These are phyloP conservation scores for Phytopythium boreale DNA, from an alignment of 352 stramenopile species.

Conservation along the genomic window DNA sequence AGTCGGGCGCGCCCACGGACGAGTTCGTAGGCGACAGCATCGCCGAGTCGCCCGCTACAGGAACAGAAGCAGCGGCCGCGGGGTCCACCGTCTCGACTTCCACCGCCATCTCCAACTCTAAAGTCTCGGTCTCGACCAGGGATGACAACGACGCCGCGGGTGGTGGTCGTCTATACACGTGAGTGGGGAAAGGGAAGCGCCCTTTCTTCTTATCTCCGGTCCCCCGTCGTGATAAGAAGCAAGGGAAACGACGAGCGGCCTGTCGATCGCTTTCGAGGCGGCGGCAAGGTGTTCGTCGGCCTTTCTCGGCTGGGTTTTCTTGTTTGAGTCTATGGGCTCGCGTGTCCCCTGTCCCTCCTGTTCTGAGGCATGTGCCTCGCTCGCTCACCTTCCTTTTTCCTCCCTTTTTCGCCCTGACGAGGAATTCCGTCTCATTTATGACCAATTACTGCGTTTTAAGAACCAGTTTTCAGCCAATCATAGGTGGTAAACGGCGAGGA, in stretches of 20 bases:
- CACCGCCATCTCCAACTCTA: conserved; percentile 31
- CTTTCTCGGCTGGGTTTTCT: not conserved
- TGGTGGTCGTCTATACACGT: too few species aligned
- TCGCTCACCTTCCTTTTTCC: not conserved
- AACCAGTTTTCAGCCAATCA: not conserved
- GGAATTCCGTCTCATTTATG: not conserved
- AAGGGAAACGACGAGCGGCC: too few species aligned
- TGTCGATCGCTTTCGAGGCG: too few species aligned
- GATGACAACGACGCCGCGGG: too few species aligned
- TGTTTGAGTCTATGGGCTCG: not conserved
- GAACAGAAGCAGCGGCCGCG: not conserved
- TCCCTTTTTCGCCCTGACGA: not conserved
- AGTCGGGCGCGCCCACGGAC: conserved; percentile 24
- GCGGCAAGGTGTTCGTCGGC: not conserved
- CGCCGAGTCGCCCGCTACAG: conserved; percentile 26
- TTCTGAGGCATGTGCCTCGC: not conserved
- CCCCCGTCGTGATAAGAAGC: not conserved
- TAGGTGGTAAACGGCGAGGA: too few species aligned
- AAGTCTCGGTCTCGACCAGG: not conserved
- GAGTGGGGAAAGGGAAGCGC: not conserved
- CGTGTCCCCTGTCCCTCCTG: not conserved
- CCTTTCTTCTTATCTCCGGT: not conserved
- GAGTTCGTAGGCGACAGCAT: conserved; percentile 60
- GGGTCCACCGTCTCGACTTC: conserved; percentile 36
- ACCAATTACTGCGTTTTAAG: not conserved